Evolutionary conservation across 225 moss, liverwort and hornwort species (phyloP), one percentile per base, ranked within the genome.

Genomic region (Polytrichum formosum): DNA sequence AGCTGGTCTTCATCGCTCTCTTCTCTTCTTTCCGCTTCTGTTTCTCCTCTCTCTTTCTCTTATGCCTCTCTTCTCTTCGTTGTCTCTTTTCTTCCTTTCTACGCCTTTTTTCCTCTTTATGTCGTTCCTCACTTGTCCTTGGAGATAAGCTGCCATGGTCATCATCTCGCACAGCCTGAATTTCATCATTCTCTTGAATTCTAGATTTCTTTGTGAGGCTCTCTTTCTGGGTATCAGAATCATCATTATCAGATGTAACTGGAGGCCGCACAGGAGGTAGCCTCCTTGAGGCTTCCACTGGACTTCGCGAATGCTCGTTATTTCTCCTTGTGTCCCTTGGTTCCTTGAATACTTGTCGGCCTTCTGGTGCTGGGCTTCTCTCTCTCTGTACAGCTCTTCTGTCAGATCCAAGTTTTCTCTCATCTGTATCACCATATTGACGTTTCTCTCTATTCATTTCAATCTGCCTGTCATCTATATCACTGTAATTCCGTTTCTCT

Each of bases 41-140:
- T 71, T 86, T 96, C 80, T 96, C 91, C 74, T 93, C 93, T 75
- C 89, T 90, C 70, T 79, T 90, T 67, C 79, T 89, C n/a, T 84
- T 91, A 71, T 92, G 87, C 67, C 87, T 90, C 75, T 90, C 96
- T 77, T 93, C 96, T 79, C 85, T 91, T 19, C 93, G 90, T 2
- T 82, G 75, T 6, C 89, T 82, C 72, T 86, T 96, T 67, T 92
- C 93, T 79, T 96, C 96, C 75, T 90, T 96, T 53, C 83, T 82
- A 28, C 80, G 88, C 68, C 87, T 84, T 70, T 93, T 96, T 9
- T 85, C 85, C 37, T 81, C 87, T 71, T 79, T 84, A n/a, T 85
- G 87, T 69, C 77, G 82, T 73, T 87, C 90, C 72, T 92, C 93
- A 71, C 81, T 83, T 70, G 83, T 89, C 22, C 66, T 82, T 53